These are phyloP conservation scores for Zygoascus ofunaensis DNA, from an alignment of 805 yeast species.

Conservation along the genomic window DNA sequence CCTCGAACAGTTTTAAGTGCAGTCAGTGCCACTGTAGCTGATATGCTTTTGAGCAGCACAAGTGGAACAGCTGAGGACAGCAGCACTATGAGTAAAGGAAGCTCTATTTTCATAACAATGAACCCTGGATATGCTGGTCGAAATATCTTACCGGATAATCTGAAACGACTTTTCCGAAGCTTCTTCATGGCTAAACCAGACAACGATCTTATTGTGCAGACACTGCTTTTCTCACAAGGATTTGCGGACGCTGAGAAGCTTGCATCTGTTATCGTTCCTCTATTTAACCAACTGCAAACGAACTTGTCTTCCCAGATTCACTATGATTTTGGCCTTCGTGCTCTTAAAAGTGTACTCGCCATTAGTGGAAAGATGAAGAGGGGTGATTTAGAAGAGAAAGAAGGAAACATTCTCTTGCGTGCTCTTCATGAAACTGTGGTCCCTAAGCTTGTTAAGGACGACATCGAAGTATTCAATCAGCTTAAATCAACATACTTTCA, in stretches of 20 bases:
- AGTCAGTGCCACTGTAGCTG: slow-evolving; percentile 69
- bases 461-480: slow-evolving; percentile 35
- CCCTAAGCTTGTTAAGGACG: slow-evolving; percentile 57
- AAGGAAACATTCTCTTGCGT: slow-evolving; percentile 32
- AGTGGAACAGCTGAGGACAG: slow-evolving; percentile 1
- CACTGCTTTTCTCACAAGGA: slow-evolving; percentile 64
- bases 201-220: slow-evolving; percentile 55
- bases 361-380: slow-evolving; percentile 46
- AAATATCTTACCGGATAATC: slow-evolving; percentile 71
- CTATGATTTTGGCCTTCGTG: slow-evolving; percentile 85
- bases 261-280: slow-evolving; percentile 42
- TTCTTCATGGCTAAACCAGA: slow-evolving; percentile 73
- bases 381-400: slow-evolving; percentile 8
- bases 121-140: slow-evolving; percentile 87
- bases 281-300: slow-evolving; percentile 41
- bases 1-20: slow-evolving; percentile 68
- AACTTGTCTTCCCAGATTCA: slow-evolving; percentile 50
- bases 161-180: slow-evolving; percentile 67
- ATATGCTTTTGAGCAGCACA: slow-evolving; percentile 45
- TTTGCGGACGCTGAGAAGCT: slow-evolving; percentile 41
- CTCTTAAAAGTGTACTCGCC: slow-evolving; percentile 58
- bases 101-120: slow-evolving; percentile 79
- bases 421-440: slow-evolving; percentile 53
- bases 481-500: slow-evolving; percentile 17
- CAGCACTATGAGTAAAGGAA: slow-evolving; percentile 13